Evolutionary conservation across 805 yeast genomes (phyloP), one percentile per base, ranked within the genome.

Genomic region (Ogataea chonburiensis): DNA sequence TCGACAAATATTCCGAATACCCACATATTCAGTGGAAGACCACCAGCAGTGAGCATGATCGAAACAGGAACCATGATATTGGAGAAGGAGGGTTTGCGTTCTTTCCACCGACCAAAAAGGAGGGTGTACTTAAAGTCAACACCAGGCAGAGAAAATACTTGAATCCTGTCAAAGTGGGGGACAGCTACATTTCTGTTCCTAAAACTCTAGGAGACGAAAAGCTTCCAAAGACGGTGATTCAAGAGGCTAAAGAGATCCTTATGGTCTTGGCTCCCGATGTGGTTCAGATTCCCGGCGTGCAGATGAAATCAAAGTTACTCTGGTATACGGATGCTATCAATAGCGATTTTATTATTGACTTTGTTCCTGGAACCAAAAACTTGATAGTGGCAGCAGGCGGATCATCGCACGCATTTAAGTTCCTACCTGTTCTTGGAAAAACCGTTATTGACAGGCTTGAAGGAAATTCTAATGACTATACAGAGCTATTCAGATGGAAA

Each of bases 301-400:
- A 42, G 18, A 13, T 41, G 13, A 30, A 10, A 23, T 38, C 44
- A 1, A 42, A 37, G 19, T 14, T 43, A 5, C 15, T 45, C 6
- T 52, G 54, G 55, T 44, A 45, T 17, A 45, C 52, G 3, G 58
- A 51, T 39, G 37, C 56, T 2, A 47, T 47, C 9, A 43, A 53
- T 23, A 45, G 41, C 31, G 52, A 54, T 21, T 54, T 45, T 24
- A 43, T 53, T 15, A 30, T 46, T 29, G 58, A 53, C 40, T 50
- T 28, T 38, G 56, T 53, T 21, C 56, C 56, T 24, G 34, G 31
- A 7, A 32, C 26, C 14, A 41, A 39, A 5, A 46, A 49, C 15
- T 26, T 52, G 14, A 21, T 50, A 13, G 50, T 50, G 18, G 44
- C 49, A 2, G 37, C 50, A 17, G 58, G 56, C 23, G 58, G 52